These are phyloP conservation scores for Colletotrichum brevisporum DNA, from an alignment of 2,329 filamentous ascomycete species.

Conservation along the genomic window DNA sequence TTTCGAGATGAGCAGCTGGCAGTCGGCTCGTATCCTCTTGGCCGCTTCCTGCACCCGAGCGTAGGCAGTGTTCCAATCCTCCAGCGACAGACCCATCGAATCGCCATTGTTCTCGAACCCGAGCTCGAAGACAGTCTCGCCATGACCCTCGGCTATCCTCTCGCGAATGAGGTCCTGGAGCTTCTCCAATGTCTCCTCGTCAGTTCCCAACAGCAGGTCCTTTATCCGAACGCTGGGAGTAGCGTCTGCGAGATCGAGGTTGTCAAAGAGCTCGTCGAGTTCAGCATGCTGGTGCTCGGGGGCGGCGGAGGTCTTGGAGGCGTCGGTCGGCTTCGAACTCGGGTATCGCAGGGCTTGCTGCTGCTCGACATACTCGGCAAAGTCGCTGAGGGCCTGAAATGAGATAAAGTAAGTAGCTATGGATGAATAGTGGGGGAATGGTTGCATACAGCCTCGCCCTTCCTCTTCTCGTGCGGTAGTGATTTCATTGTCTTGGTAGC, in stretches of 20 bases:
- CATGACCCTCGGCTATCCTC: constrained; percentile 85
- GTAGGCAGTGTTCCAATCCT: constrained; percentile 83
- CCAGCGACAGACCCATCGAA: constrained; percentile 80
- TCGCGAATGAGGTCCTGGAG: constrained; percentile 76
- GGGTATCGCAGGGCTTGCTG: constrained; percentile 84
- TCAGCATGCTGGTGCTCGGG: constrained; percentile 80
- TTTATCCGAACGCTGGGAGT: constrained; percentile 76
- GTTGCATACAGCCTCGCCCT: constrained; percentile 78
- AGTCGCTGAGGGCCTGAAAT: constrained; percentile 85
- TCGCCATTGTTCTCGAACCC: constrained; percentile 93
- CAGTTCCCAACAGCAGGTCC: constrained; percentile 78
- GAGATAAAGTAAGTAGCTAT: background rate
- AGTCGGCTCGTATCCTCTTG: constrained; percentile 77
- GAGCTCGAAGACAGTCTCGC: constrained; percentile 92
- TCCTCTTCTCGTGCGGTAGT: constrained; percentile 83
- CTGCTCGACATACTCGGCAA: constrained; percentile 96
- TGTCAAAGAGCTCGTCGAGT: constrained; percentile 91
- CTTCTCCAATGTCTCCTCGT: constrained; percentile 72
- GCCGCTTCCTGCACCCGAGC: constrained; percentile 76
- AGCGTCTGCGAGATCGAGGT: constrained; percentile 84
- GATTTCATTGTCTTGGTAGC: constrained; percentile 70
- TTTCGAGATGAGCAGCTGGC: constrained; percentile 87
- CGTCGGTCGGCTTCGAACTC: constrained; percentile 49
- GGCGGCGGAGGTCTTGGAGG: constrained; percentile 48
- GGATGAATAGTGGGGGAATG: background rate